A percentile compares a stretch with the other conserved stretches of the same genome.
Conservation (phyloP, 257 asterid genomes). For the Dorcoceras hygrometricum region DNA sequence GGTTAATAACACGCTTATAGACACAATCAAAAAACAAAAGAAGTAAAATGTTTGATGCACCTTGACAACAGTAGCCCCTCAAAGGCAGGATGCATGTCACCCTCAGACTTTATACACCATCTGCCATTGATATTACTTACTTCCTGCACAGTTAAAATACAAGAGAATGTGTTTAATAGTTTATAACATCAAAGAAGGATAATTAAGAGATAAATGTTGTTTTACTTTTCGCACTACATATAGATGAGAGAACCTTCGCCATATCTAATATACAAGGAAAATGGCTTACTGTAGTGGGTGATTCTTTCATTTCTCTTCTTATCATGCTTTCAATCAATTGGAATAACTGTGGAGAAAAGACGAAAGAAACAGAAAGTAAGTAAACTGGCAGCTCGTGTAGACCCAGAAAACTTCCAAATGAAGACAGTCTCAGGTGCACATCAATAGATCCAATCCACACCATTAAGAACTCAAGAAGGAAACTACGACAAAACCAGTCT, state of each 20-base stretch:
- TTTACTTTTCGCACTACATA: conserved; percentile 11
- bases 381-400: conserved; percentile 22
- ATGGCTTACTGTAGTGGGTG: conserved; percentile 53
- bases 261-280: conserved; percentile 8
- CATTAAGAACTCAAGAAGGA: neutral
- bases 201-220: neutral
- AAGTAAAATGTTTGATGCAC: conserved; percentile 42
- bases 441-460: conserved; percentile 17
- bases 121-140: conserved; percentile 74
- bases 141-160: conserved; percentile 46
- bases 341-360: conserved; percentile 50
- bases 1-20: conserved; percentile 6
- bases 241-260: neutral
- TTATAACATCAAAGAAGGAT: conserved; percentile 2
- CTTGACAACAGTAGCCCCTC: conserved; percentile 86
- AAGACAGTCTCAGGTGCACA: conserved; percentile 7
- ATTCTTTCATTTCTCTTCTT: conserved; percentile 60
- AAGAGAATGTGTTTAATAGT: conserved; percentile 8
- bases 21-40: conserved; percentile 18
- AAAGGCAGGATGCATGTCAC: conserved; percentile 40
- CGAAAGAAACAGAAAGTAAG: conserved; percentile 20
- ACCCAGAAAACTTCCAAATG: conserved; percentile 22
- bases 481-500: neutral
- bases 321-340: conserved; percentile 77
- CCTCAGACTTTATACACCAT: conserved; percentile 80